Conservation (phyloP, 805 yeast species). For the Komagataella ulmi region DNA sequence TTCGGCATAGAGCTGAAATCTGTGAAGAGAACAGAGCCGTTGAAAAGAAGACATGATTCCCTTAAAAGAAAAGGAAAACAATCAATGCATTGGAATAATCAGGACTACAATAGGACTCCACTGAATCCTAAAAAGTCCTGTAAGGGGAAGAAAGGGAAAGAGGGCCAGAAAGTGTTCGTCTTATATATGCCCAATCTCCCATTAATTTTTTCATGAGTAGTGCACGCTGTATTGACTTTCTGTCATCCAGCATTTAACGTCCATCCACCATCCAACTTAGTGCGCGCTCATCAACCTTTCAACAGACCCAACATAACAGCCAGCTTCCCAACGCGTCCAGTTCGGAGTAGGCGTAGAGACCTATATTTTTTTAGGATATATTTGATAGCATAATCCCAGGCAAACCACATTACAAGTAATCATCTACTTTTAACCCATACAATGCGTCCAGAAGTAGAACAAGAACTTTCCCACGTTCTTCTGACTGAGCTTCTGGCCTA, state of each 20-base stretch:
- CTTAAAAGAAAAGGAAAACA: background rate
- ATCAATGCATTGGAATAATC: background rate
- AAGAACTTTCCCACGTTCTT: slow-evolving; percentile 89
- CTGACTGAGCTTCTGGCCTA: slow-evolving; percentile 94
- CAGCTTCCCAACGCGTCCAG: background rate
- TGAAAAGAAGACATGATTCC: background rate
- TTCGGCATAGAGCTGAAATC: background rate
- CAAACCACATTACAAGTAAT: background rate
- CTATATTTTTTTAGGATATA: background rate
- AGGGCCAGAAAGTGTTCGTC: background rate
- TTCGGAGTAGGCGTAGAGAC: background rate
- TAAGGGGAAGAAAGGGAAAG: background rate
- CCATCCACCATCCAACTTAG: no score
- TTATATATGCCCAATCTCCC: background rate
- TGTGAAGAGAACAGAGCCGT: background rate
- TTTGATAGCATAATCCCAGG: background rate
- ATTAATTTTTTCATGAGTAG: background rate
- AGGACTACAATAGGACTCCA: background rate
- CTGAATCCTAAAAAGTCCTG: background rate
- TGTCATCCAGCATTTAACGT: background rate
- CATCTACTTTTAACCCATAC: background rate
- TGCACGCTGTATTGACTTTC: background rate
- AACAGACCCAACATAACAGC: slow-evolving; percentile 1
- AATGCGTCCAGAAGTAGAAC: slow-evolving; percentile 93
- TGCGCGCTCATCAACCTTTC: background rate